Percentiles rank a stretch among this genome's conserved stretches.
Evolutionary conservation across 495 filamentous ascomycete genomes (phyloP).

Genomic region (Rusavskia elegans): DNA sequence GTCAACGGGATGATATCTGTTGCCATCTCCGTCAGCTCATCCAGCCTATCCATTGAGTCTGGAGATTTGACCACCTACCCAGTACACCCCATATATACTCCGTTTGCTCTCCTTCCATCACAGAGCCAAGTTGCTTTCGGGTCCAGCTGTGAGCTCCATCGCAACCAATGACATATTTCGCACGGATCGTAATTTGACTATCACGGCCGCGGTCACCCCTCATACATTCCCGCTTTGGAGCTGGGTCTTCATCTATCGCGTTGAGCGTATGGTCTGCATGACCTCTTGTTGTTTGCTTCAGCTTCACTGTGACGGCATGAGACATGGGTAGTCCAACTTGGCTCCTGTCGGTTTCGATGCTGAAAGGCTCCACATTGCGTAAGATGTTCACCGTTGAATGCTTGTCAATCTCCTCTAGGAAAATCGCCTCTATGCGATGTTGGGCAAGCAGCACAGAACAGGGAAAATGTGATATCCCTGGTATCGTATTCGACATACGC

Average conservation of each 20-base stretch:
- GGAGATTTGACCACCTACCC: too few relatives aligned
- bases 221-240: too few relatives aligned
- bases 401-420: conserved; percentile 1
- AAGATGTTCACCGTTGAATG: not conserved
- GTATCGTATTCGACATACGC: not conserved
- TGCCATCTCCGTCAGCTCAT: too few relatives aligned
- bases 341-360: conserved; percentile 29
- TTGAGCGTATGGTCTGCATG: conserved; percentile 21
- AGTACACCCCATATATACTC: conserved; percentile 53
- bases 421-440: not conserved
- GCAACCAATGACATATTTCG: conserved; percentile 52
- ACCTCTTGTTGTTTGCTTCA: conserved; percentile 29
- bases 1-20: conserved; percentile 47
- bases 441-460: not conserved
- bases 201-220: too few relatives aligned
- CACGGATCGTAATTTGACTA: conserved; percentile 25
- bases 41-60: too few relatives aligned
- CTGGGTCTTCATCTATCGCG: too few relatives aligned
- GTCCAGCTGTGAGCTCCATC: conserved; percentile 53
- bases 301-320: conserved; percentile 36
- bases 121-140: conserved; percentile 38
- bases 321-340: conserved; percentile 22
- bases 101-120: conserved; percentile 44
- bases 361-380: conserved; percentile 10
- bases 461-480: not conserved